Conservation (phyloP, 2,329 filamentous ascomycete species). For the Penicillium brevicompactum region DNA sequence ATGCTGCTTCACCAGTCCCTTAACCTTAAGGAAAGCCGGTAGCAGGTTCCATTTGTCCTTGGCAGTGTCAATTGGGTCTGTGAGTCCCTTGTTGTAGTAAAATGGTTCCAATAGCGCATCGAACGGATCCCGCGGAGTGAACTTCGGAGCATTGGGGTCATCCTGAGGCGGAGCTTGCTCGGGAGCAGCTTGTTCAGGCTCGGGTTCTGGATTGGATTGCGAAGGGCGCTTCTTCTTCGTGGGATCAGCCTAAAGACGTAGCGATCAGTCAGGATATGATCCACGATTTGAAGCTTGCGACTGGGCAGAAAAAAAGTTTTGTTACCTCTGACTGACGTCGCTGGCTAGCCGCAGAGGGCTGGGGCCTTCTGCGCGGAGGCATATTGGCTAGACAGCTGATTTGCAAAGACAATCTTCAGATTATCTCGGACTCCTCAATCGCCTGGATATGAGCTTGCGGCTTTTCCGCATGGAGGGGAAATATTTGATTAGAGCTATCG, state of each 20-base stretch:
- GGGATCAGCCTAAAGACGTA: slow-evolving; percentile 15
- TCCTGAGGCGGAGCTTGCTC: slow-evolving; percentile 19
- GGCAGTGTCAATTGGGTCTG: slow-evolving; percentile 70
- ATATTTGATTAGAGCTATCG: slow-evolving; percentile 10
- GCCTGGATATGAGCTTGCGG: slow-evolving; percentile 5
- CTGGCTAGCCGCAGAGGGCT: slow-evolving; percentile 31
- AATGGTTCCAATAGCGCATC: slow-evolving; percentile 69
- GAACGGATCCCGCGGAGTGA: slow-evolving; percentile 48
- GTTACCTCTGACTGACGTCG: slow-evolving; percentile 36
- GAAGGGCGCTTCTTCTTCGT: slow-evolving; percentile 32
- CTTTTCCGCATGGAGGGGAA: slow-evolving; percentile 25
- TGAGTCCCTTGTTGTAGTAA: slow-evolving; percentile 68
- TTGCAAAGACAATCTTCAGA: neutral
- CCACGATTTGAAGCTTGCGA: neutral
- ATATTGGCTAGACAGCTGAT: slow-evolving; percentile 25
- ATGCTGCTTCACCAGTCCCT: slow-evolving; percentile 94
- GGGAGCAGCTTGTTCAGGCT: slow-evolving; percentile 19
- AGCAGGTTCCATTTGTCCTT: slow-evolving; percentile 94
- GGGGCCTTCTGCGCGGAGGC: slow-evolving; percentile 41
- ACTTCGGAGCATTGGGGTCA: slow-evolving; percentile 22
- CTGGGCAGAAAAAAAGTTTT: slow-evolving; percentile 28
- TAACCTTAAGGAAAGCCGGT: slow-evolving; percentile 97
- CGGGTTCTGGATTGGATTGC: slow-evolving; percentile 25
- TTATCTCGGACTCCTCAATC: slow-evolving; percentile 12
- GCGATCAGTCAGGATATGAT: slow-evolving; percentile 10